Evolutionary conservation across 2,329 filamentous ascomycete species (phyloP), one percentile per base, ranked within the genome.

Genomic region (Colletotrichum eleusines): DNA sequence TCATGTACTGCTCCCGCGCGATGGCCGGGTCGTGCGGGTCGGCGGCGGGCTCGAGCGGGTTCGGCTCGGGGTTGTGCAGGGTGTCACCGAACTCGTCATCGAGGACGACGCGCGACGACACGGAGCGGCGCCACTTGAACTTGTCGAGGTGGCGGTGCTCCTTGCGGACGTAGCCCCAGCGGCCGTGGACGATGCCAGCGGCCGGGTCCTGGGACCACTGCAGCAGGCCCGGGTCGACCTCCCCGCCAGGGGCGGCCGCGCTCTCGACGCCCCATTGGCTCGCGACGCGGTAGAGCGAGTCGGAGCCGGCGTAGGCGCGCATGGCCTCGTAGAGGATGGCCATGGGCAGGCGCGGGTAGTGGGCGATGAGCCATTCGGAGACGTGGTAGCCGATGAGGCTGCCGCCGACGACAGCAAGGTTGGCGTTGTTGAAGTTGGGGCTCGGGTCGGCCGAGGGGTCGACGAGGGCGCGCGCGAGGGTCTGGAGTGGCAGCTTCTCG

Each of bases 251-350:
- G 26, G 90, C 91, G 14, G 92, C 93, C n/a, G 94, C 95, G 53
- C 86, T 83, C 80, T 98, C 95, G 20, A 98, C 90, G 82, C 96
- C 96, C 96, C 96, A 99, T 83, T 96, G 92, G 73, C 87, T 85
- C 20, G 93, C 90, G 74, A 98, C 88, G 26, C 90, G 85, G 62
- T 91, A 85, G 57, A 98, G 86, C 1, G 95, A 90, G 74, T 90
- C 89, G 7, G 89, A 87, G 5, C 96, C 96, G 57, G 91, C 88
- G 79, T 94, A 98, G 57, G 93, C 94, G 77, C 92, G 91, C 84
- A 97, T 91, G 40, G 94, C 92, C 63, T 94, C 90, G 82, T 94
- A 97, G 63, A 97, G 84, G 67, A 99, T 92, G n/a, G 88, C 83
- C 87, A 96, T 92, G 64, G 96, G 96, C 65, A 99, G 87, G 60